These are phyloP conservation scores for Rusavskia elegans DNA, from an alignment of 495 filamentous ascomycete genomes.

Conservation along the genomic window DNA sequence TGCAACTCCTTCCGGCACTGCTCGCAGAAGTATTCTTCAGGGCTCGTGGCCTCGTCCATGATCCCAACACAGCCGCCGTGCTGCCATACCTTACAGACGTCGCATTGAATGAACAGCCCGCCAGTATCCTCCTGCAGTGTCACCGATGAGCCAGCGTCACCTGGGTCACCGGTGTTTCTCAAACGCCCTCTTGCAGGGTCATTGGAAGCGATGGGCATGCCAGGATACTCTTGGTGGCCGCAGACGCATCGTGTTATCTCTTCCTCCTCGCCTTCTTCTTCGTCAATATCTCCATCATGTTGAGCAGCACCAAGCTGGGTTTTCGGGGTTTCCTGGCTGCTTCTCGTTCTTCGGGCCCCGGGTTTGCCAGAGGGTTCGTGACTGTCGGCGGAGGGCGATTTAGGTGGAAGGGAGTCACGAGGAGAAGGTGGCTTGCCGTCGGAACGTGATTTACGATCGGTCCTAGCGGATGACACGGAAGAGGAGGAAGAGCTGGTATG, in stretches of 20 bases:
- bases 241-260: slow-evolving; percentile 93
- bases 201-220: slow-evolving; percentile 52
- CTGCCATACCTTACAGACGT: slow-evolving; percentile 96
- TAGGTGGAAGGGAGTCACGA: slow-evolving; percentile 54
- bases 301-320: slow-evolving; percentile 31
- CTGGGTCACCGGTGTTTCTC: slow-evolving; percentile 21
- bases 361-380: slow-evolving; percentile 36
- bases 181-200: slow-evolving; percentile 35
- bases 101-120: slow-evolving; percentile 95
- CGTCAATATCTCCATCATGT: slow-evolving; percentile 47
- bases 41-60: slow-evolving; percentile 77
- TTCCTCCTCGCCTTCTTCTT: slow-evolving; percentile 50
- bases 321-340: slow-evolving; percentile 27
- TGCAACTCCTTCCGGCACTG: slow-evolving; percentile 84
- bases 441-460: slow-evolving; percentile 53
- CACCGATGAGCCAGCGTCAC: slow-evolving; percentile 27
- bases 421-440: slow-evolving; percentile 59
- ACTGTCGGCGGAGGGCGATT: slow-evolving; percentile 70
- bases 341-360: slow-evolving; percentile 58
- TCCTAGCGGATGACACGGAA: slow-evolving; percentile 49
- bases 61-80: slow-evolving; percentile 97
- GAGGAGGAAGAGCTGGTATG: slow-evolving; percentile 63
- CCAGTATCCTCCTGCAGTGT: slow-evolving; percentile 70
- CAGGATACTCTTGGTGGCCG: slow-evolving; percentile 86
- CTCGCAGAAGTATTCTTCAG: slow-evolving; percentile 97